Evolutionary conservation across 2,329 filamentous ascomycete species (phyloP), one percentile per base, ranked within the genome.

Genomic region (Talaromyces sp.): DNA sequence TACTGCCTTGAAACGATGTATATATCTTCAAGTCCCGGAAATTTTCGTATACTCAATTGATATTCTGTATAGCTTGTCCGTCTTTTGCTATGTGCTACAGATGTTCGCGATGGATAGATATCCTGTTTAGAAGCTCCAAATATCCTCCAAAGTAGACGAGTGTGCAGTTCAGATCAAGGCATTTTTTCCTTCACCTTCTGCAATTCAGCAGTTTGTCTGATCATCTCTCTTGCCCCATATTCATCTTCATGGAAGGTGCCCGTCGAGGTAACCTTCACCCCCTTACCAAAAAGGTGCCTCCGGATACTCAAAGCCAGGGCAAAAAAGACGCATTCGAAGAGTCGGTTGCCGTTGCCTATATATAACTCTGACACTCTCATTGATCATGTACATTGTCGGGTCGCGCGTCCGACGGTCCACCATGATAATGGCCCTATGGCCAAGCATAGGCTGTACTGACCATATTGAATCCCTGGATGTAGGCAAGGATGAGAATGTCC

Each of bases 161-260:
- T 61, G 59, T 14, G 59, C 59, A 37, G 46, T n/a, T 50, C 59
- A 61, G 11, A 61, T 61, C 28, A 61, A 35, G 25, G n/a, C 59
- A 35, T 61, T 21, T 16, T 61, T 40, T 1, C 59, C 59, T 37
- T 61, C 59, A 3, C 59, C 58, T 35, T 61, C 25, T 56, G 56
- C 14, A 61, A 44, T 28, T 61, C 59, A 0, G 59, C 50, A 2
- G 50, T 44, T 23, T 61, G 59, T 31, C 25, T 61, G 18, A 61
- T 61, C 7, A 56, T 61, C 23, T 61, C 18, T n/a, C 59, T 61
- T 35, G 59, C 59, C 9, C 35, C 48, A 8, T 55, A 37, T 31
- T 61, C 59, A 25, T 61, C 5, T 33, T 61, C 59, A 48, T 61
- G 50, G 12, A 35, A 48, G 18, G 59, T 35, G n/a, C 48, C 59